Base-by-base conservation (phyloP, 345 rosid species). In the Populus simonii region DNA sequence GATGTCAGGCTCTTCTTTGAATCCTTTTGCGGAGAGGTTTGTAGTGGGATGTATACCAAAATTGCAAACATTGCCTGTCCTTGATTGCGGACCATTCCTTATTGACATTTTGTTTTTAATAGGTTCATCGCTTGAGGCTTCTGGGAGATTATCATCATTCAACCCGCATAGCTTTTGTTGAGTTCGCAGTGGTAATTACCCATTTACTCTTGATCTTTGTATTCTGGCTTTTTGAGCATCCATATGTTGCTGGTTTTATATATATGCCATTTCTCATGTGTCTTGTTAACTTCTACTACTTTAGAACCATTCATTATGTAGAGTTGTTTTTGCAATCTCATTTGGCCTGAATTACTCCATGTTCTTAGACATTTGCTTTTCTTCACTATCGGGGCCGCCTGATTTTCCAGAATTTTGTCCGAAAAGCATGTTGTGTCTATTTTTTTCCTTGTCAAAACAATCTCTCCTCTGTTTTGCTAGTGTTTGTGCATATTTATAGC, bases 151-250 rank as follows among this genome's bases (percentile, higher is more conserved):
- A 86, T 80, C 93, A 91, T 79, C 97, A 93, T 84, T 90, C 92
- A 78, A 93, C 99, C 76, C 95, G 97, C 22, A 92, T 96, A 78
- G 98, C 97, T 76, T 96, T 96, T 86, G 97, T 96, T 68, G 99
- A 96, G 88, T 96, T 96, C 74, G 36, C 87, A 35, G 70, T 88
- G 97, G 99, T 96, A 89, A 76, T 45, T 66, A 25, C 27, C 3
- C 6, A 15, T 70, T 7, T 5, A 55, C 17, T 55, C 43, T 43
- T 39, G 29, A 71, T 53, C 45, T 57, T 59, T 59, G 12, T 20
- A 1, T 77, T 11, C 63, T 9, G 6, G 22, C 63, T n/a, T n/a
- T n/a, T 57, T 57, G n/a, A 49, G 25, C 62, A 49, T 15, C 41
- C 65, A 73, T 74, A 20, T 38, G 23, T 57, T n/a, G 23, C 27